These are phyloP conservation scores for Reutealis trisperma DNA, from an alignment of 345 rosid species.

Conservation along the genomic window DNA sequence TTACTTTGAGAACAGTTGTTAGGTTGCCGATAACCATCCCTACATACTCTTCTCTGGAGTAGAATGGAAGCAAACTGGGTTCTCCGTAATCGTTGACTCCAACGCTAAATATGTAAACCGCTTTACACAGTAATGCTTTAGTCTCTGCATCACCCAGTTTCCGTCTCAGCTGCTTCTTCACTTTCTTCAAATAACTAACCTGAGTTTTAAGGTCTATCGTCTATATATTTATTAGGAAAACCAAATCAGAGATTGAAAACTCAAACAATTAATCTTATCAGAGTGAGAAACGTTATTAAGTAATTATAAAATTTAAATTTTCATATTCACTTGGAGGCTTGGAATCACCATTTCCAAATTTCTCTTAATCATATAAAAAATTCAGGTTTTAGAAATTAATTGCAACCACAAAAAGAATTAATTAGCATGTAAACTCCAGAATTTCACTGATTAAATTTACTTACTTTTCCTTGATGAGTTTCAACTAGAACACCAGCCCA, in stretches of 20 bases:
- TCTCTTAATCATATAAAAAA: no score
- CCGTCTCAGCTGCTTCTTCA: conserved; percentile 16
- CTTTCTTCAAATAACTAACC: conserved; percentile 20
- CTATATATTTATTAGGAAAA: no score
- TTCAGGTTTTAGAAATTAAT: no score
- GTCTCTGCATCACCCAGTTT: conserved; percentile 12
- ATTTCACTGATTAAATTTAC: no score
- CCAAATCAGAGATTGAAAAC: no score
- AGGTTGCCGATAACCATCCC: conserved; percentile 32
- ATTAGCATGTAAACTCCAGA: no score
- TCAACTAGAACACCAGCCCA: conserved; percentile 35
- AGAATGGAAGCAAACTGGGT: conserved; percentile 17
- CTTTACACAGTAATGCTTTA: background rate
- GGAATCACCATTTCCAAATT: no score
- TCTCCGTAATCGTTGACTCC: background rate
- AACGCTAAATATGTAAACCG: background rate
- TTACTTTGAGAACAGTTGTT: conserved; percentile 26
- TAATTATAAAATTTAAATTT: no score
- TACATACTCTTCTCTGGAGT: conserved; percentile 25
- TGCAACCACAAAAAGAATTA: no score
- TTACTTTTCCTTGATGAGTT: conserved; percentile 10
- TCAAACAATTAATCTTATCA: no score
- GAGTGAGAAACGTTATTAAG: no score
- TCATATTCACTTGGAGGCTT: no score
- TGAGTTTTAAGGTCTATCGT: conserved; percentile 27